A percentile compares a stretch with the other conserved stretches of the same genome.
Conservation (phyloP, 257 asterid genomes). For the Scutellaria galericulata region DNA sequence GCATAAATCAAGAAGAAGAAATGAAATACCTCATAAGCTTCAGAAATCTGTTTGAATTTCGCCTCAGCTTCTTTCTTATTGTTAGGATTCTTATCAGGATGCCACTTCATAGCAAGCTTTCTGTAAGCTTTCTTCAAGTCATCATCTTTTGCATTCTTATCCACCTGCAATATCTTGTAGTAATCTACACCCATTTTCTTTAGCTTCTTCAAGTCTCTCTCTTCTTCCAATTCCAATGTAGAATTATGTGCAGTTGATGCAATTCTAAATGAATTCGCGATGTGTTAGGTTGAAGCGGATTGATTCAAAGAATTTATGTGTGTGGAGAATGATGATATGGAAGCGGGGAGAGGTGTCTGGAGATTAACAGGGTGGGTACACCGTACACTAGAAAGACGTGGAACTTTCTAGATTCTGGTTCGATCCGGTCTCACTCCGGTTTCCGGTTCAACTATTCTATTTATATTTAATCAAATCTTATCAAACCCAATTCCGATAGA, state of each 20-base stretch:
- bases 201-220: conserved; percentile 20
- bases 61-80: conserved; percentile 87
- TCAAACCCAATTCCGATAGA: too few species aligned
- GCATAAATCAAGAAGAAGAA: background rate
- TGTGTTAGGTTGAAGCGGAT: background rate
- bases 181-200: conserved; percentile 75
- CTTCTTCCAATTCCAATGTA: background rate
- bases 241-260: background rate
- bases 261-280: background rate
- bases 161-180: conserved; percentile 69
- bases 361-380: conserved; percentile 23
- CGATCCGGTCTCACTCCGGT: conserved; percentile 9
- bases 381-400: conserved; percentile 44
- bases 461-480: too few species aligned
- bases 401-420: conserved; percentile 59
- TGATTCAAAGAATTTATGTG: background rate
- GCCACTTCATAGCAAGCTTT: conserved; percentile 91
- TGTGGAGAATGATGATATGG: conserved; percentile 17
- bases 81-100: conserved; percentile 84
- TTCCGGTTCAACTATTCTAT: conserved; percentile 2
- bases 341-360: conserved; percentile 47
- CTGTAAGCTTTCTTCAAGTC: conserved; percentile 87
- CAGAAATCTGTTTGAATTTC: conserved; percentile 82
- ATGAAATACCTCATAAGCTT: conserved; percentile 74
- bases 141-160: conserved; percentile 70